Conservation (phyloP, 2,329 filamentous ascomycete species). For the Colletotrichum tofieldiae region DNA sequence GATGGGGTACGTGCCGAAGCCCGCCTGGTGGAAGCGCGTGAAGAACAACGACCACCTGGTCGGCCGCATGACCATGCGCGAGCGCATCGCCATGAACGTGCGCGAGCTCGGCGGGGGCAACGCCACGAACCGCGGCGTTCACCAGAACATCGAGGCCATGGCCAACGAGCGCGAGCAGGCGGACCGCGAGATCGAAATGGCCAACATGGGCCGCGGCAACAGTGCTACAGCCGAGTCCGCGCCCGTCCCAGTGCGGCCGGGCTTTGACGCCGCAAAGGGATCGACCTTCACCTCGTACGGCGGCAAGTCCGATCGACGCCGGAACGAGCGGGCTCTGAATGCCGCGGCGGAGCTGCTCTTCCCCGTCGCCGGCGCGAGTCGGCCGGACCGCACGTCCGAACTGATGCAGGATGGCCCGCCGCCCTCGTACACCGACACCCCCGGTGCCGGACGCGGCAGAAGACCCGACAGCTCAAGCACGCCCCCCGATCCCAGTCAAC, state of each 20-base stretch:
- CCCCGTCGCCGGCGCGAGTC: slow-evolving; percentile 55
- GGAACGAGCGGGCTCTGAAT: slow-evolving; percentile 61
- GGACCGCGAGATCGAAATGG: slow-evolving; percentile 59
- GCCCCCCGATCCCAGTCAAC: slow-evolving; percentile 50
- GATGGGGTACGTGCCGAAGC: slow-evolving; percentile 73
- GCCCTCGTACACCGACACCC: slow-evolving; percentile 55
- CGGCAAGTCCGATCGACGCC: slow-evolving; percentile 62
- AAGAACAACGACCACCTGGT: slow-evolving; percentile 60
- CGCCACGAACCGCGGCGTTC: slow-evolving; percentile 59
- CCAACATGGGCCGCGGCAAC: slow-evolving; percentile 45
- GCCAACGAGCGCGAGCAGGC: slow-evolving; percentile 50
- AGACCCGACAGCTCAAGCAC: not conserved
- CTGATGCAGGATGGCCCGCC: slow-evolving; percentile 61
- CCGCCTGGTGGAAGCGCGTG: slow-evolving; percentile 76
- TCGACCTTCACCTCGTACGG: slow-evolving; percentile 52
- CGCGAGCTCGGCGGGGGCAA: slow-evolving; percentile 67
- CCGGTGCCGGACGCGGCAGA: slow-evolving; percentile 13
- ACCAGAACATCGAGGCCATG: slow-evolving; percentile 57
- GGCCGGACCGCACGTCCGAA: slow-evolving; percentile 55
- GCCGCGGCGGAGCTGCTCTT: slow-evolving; percentile 65
- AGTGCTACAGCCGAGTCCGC: slow-evolving; percentile 43
- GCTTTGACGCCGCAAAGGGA: slow-evolving; percentile 46
- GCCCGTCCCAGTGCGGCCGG: slow-evolving; percentile 41
- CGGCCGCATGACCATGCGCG: slow-evolving; percentile 61
- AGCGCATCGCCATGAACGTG: slow-evolving; percentile 69